phyloP scores from a whole-genome alignment of 2,329 filamentous ascomycete species.

The Cryphonectria radicalis region DNA sequence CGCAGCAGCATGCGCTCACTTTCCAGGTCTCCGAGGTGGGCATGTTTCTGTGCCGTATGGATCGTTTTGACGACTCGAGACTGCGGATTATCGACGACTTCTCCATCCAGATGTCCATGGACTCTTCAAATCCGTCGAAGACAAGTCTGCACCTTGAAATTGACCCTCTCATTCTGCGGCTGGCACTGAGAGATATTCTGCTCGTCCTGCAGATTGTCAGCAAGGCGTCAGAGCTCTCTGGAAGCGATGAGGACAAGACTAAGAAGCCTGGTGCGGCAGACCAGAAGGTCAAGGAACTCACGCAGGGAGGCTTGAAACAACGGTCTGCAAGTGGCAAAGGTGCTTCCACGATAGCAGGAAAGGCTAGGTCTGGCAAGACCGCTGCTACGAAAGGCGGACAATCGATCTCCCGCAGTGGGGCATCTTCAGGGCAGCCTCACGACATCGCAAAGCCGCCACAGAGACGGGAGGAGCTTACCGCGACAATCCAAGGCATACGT shows the following conservation, averaged over 20 bases:
- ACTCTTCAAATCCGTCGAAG: conserved; percentile 64
- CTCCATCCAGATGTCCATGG: conserved; percentile 86
- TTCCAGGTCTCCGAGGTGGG: conserved; percentile 92
- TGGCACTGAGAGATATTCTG: conserved; percentile 93
- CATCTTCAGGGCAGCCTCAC: conserved; percentile 34
- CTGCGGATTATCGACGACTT: conserved; percentile 97
- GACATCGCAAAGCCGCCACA: conserved; percentile 39
- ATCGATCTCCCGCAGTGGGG: conserved; percentile 19
- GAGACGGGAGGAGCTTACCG: conserved; percentile 76
- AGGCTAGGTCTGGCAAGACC: conserved; percentile 43
- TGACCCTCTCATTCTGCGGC: conserved; percentile 85
- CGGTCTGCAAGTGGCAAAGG: conserved; percentile 61
- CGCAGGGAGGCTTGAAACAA: conserved; percentile 54
- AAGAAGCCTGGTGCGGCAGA: conserved; percentile 49
- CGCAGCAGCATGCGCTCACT: conserved; percentile 91
- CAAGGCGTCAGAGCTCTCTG: conserved; percentile 86
- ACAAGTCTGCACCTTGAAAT: conserved; percentile 86
- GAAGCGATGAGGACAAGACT: conserved; percentile 53
- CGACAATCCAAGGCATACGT: conserved; percentile 84
- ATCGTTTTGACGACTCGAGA: conserved; percentile 88
- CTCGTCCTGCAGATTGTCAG: conserved; percentile 90
- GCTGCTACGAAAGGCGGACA: conserved; percentile 27
- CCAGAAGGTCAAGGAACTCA: conserved; percentile 60
- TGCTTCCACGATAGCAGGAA: conserved; percentile 52
- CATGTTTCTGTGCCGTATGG: conserved; percentile 99